Base-by-base conservation (phyloP, 495 filamentous ascomycete species). In the Aspergillus olivimuriae region DNA sequence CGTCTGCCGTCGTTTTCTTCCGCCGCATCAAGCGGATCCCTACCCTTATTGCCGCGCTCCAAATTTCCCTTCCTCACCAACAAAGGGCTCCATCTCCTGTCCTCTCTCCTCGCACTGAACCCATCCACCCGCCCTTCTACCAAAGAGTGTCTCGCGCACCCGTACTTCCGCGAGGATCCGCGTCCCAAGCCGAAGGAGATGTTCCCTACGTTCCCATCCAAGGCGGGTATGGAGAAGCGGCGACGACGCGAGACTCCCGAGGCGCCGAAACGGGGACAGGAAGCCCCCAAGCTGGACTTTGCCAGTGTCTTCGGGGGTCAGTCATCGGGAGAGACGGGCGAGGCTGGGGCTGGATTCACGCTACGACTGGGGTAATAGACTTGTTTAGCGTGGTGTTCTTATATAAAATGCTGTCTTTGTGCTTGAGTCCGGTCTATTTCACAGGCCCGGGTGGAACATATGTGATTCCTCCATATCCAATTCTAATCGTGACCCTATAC, bases 181-280 rank as follows among this genome's bases (percentile, higher is more conserved):
- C 83, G 82, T 23, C 86, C 88, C 1, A 95, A 95, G 64, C 79
- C 80, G 17, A 82, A 82, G 58, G 84, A 81, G 51, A 86, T 94
- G 83, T 90, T 94, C 51, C 87, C 87, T 12, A 90, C 87, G 0
- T 98, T 95, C 57, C 92, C 92, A 2, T 89, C 83, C 38, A 96
- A 95, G 65, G 92, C 91, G 0, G 88, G 89, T 1, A 85, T 91
- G 74, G 92, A 98, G 74, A 86, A 82, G 57, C 62, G 89, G 53
- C 70, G 87, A 46, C 68, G 77, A 22, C 62, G 79, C 20, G 81
- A 76, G 44, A 95, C 83, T 32, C 92, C 92, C 2, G 84, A 87
- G 55, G 92, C 92, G n/a, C 92, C 92, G 2, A 82, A 76, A 23
- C 67, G 89, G 5, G 91, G 90, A 0, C 80, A 68, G 41, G 65